These are phyloP conservation scores for Dactylellina leptospora DNA, from an alignment of 2,329 filamentous ascomycete species.

Conservation along the genomic window DNA sequence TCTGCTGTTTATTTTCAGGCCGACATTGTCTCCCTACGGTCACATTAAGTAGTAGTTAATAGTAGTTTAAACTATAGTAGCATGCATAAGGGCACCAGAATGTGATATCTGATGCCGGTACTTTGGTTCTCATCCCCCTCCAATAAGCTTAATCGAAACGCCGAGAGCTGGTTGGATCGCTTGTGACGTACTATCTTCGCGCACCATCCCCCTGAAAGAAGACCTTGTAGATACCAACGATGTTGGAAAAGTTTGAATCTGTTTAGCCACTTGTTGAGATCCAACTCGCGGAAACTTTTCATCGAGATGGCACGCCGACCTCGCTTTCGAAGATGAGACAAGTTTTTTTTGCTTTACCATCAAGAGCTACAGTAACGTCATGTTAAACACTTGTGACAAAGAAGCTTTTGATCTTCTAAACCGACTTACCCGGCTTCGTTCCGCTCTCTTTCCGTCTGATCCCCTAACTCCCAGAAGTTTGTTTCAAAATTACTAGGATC, in stretches of 20 bases:
- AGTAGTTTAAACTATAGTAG: no score
- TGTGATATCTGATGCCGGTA: neutral
- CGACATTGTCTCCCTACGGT: no score
- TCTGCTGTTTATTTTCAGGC: no score
- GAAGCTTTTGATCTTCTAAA: neutral
- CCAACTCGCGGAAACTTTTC: neutral
- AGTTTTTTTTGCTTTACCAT: no score
- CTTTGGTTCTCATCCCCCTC: neutral
- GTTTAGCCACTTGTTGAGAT: neutral
- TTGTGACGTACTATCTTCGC: neutral
- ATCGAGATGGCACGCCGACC: neutral
- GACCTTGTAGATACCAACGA: no score
- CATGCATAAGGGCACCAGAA: neutral
- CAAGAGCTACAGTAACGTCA: neutral
- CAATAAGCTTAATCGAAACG: neutral
- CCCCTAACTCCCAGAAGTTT: neutral
- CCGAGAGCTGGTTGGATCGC: neutral
- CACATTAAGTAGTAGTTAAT: no score
- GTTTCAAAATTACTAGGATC: constrained; percentile 11
- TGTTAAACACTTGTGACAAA: neutral
- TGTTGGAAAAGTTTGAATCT: no score
- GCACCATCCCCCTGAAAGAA: no score
- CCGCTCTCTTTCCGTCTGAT: neutral
- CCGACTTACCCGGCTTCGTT: neutral
- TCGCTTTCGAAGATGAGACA: neutral